Conservation (phyloP, 2,329 filamentous ascomycete species). For the Cylindrodendrum hubeiense region DNA sequence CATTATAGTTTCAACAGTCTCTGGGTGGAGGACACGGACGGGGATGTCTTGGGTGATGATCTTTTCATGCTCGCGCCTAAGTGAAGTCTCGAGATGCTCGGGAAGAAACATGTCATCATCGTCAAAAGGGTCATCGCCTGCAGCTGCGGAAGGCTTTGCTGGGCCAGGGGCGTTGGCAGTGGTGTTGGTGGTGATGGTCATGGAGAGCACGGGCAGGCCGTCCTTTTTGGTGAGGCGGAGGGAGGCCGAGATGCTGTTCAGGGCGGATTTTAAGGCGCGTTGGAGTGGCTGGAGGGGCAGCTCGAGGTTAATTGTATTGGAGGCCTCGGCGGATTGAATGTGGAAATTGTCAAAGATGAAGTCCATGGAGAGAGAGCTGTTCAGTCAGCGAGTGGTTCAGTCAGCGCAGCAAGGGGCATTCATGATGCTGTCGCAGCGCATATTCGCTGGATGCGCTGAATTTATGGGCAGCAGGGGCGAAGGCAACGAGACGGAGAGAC, state of each 20-base stretch:
- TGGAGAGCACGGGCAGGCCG: slow-evolving; percentile 84
- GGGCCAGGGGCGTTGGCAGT: slow-evolving; percentile 55
- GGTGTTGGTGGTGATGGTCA: slow-evolving; percentile 88
- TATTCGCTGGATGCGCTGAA: neutral
- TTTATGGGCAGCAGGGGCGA: neutral
- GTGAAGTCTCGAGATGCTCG: slow-evolving; percentile 67
- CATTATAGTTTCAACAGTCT: slow-evolving; percentile 90
- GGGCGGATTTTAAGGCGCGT: slow-evolving; percentile 90
- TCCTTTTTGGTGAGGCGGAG: slow-evolving; percentile 95
- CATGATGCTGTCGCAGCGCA: neutral
- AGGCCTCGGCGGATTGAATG: slow-evolving; percentile 83
- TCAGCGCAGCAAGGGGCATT: neutral
- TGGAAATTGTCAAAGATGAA: slow-evolving; percentile 89
- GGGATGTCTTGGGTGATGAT: slow-evolving; percentile 96
- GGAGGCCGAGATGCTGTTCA: slow-evolving; percentile 83
- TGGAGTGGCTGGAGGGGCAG: slow-evolving; percentile 89
- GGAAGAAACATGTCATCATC: slow-evolving; percentile 61
- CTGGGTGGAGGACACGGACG: slow-evolving; percentile 87
- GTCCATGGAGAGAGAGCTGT: slow-evolving; percentile 74
- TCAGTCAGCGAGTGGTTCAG: slow-evolving; percentile 16
- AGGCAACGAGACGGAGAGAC: slow-evolving; percentile 43
- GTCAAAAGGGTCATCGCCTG: slow-evolving; percentile 54
- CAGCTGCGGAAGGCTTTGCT: slow-evolving; percentile 42
- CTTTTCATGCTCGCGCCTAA: slow-evolving; percentile 83
- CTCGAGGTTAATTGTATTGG: slow-evolving; percentile 96